phyloP scores from a whole-genome alignment of 306 rosid species.

The Rubus parviflorus region DNA sequence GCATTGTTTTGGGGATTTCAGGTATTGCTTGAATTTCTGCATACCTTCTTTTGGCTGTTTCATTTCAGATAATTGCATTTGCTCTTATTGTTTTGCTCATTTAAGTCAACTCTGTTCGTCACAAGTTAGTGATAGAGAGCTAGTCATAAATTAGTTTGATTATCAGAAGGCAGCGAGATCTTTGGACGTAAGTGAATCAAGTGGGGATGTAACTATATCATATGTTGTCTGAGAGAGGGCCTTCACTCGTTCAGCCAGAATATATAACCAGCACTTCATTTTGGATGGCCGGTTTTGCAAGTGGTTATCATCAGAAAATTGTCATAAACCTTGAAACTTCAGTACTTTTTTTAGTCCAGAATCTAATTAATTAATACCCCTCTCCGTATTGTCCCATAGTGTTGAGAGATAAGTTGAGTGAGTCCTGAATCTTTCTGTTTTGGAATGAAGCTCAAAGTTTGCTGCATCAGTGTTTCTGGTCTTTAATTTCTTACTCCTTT shows the following conservation, averaged over 20 bases:
- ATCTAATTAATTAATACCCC: neutral
- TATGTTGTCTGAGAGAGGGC: neutral
- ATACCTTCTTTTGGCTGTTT: conserved; percentile 7
- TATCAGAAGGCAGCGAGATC: neutral
- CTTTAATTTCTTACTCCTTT: neutral
- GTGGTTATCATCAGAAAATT: neutral
- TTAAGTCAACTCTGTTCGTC: neutral
- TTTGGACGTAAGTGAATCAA: neutral
- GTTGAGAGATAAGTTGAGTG: neutral
- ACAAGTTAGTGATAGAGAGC: neutral
- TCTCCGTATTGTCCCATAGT: neutral
- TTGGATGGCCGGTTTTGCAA: neutral
- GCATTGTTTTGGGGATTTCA: conserved; percentile 92
- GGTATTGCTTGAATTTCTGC: conserved; percentile 39
- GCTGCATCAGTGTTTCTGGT: neutral
- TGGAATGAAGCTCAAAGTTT: neutral
- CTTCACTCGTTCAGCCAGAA: neutral
- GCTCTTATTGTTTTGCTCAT: neutral
- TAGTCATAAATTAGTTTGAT: neutral
- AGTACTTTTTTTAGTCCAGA: neutral
- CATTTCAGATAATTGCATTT: neutral
- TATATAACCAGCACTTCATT: neutral
- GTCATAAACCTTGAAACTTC: neutral
- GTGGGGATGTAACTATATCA: neutral
- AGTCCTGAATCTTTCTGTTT: neutral